These are phyloP conservation scores for Tubosaeta brunneosetosa DNA, from an alignment of 768 basidiomycete species.

Conservation along the genomic window DNA sequence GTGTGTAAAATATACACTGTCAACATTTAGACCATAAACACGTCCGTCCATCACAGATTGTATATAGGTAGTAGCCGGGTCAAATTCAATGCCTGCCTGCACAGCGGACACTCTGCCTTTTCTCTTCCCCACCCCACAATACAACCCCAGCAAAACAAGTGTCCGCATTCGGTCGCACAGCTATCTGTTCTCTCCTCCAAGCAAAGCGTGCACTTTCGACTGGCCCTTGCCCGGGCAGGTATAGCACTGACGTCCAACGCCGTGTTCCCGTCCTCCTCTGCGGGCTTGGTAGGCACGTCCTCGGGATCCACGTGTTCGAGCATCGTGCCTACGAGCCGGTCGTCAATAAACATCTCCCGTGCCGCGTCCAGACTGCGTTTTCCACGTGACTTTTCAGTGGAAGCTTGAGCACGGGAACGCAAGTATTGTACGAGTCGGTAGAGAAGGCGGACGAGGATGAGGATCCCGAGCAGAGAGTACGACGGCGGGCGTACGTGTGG, in stretches of 20 bases:
- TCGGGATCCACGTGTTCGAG: slow-evolving; percentile 51
- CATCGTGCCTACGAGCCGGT: slow-evolving; percentile 54
- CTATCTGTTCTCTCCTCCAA: slow-evolving; percentile 80
- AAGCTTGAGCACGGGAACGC: slow-evolving; percentile 28
- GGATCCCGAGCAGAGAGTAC: slow-evolving; percentile 78
- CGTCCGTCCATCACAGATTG: slow-evolving; percentile 55
- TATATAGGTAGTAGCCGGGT: slow-evolving; percentile 74
- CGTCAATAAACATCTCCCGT: slow-evolving; percentile 51
- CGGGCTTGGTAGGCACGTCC: slow-evolving; percentile 47
- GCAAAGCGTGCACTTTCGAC: slow-evolving; percentile 77
- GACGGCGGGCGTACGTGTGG: slow-evolving; percentile 75
- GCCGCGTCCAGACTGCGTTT: slow-evolving; percentile 29
- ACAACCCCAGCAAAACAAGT: slow-evolving; percentile 87
- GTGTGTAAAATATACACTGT: neutral
- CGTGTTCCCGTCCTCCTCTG: slow-evolving; percentile 69
- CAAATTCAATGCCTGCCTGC: slow-evolving; percentile 70
- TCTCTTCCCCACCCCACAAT: slow-evolving; percentile 87
- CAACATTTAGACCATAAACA: slow-evolving; percentile 3
- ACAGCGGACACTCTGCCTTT: slow-evolving; percentile 87
- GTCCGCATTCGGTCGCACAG: slow-evolving; percentile 83
- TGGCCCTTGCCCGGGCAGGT: slow-evolving; percentile 46
- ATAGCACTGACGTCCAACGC: slow-evolving; percentile 57
- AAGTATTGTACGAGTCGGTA: slow-evolving; percentile 54
- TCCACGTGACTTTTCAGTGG: slow-evolving; percentile 30
- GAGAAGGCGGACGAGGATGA: slow-evolving; percentile 60